Conservation (phyloP, 306 rosid species). For the Crataegus laevigata region DNA sequence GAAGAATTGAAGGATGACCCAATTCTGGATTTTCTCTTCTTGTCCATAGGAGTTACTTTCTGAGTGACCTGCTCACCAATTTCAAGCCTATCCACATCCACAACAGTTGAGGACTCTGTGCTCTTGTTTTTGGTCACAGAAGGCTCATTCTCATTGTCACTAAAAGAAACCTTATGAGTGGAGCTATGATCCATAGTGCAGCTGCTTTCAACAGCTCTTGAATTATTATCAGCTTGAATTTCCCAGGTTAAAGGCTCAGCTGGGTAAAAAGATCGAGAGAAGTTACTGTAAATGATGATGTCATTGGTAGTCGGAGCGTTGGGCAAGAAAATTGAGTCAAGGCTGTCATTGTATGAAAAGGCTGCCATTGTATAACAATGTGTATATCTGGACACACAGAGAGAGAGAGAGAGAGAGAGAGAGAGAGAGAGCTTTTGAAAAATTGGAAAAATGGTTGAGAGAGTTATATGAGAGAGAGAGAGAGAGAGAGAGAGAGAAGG, state of each 20-base stretch:
- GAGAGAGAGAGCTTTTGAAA: not conserved
- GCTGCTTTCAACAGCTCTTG: slow-evolving; percentile 29
- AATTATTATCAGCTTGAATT: slow-evolving; percentile 6
- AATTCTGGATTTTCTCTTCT: slow-evolving; percentile 38
- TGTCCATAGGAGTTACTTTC: slow-evolving; percentile 31
- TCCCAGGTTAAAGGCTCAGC: slow-evolving; percentile 10
- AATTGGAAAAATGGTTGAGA: not conserved
- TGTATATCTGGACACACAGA: not conserved
- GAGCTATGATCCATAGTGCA: slow-evolving; percentile 34
- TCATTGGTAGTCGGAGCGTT: not conserved
- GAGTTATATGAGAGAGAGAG: slow-evolving; percentile 25
- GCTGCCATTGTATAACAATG: slow-evolving; percentile 53
- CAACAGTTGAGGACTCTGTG: slow-evolving; percentile 53
- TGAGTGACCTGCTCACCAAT: slow-evolving; percentile 62
- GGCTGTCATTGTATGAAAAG: slow-evolving; percentile 27
- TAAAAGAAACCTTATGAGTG: slow-evolving; percentile 20
- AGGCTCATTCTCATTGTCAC: slow-evolving; percentile 47
- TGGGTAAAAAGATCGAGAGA: slow-evolving; percentile 14
- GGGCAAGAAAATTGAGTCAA: slow-evolving; percentile 40
- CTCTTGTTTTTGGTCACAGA: slow-evolving; percentile 44
- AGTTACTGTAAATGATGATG: slow-evolving; percentile 1
- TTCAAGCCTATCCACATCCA: slow-evolving; percentile 48
- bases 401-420: slow-evolving; percentile 23
- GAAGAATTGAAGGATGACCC: slow-evolving; percentile 25
- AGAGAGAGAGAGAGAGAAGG: slow-evolving; percentile 3